A percentile compares a stretch with the other conserved stretches of the same genome.
phyloP scores from a whole-genome alignment of 371 early-diverging fungal species.

The Rhizopus delemar region DNA sequence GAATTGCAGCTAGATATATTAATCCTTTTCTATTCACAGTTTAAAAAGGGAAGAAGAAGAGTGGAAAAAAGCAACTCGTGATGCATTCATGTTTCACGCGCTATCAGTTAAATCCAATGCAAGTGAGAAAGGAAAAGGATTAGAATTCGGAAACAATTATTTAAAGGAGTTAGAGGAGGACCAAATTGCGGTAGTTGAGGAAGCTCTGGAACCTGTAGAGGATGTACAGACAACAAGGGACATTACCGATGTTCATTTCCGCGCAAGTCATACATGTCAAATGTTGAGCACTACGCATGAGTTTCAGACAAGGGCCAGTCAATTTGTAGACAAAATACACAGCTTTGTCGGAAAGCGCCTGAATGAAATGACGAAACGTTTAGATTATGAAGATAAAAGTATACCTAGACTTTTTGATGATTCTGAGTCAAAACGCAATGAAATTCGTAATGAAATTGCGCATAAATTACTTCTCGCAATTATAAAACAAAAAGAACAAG shows the following conservation, averaged over 20 bases:
- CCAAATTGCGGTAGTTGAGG: background rate
- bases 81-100: background rate
- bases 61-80: background rate
- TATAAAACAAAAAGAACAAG: background rate
- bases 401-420: background rate
- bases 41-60: constrained; percentile 1
- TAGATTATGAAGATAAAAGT: background rate
- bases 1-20: background rate
- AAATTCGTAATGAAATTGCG: background rate
- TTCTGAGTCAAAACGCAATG: background rate
- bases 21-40: background rate
- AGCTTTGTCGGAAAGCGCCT: background rate
- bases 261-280: background rate
- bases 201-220: background rate
- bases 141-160: background rate
- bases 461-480: background rate
- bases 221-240: background rate
- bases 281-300: background rate
- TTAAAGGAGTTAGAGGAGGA: background rate
- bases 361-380: background rate
- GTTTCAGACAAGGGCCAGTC: background rate
- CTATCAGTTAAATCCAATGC: background rate
- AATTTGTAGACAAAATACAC: background rate
- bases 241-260: background rate
- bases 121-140: background rate